A percentile compares a stretch with the other conserved stretches of the same genome.
phyloP scores from a whole-genome alignment of 441 rosid genomes.

The Rhodomyrtus psidioides region DNA sequence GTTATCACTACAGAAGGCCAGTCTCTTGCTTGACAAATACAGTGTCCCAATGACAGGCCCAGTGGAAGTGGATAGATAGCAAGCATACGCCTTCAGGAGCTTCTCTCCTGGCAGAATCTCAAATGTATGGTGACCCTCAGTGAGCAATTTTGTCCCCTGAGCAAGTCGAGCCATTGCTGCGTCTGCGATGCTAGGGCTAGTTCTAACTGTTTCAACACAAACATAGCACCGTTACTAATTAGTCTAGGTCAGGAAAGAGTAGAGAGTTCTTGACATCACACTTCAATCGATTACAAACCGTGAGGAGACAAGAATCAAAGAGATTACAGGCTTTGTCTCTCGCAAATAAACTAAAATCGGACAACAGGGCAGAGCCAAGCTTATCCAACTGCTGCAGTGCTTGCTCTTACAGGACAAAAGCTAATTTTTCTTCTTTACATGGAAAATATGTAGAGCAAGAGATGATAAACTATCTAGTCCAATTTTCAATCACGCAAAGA shows the following conservation, averaged over 20 bases:
- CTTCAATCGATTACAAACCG: neutral
- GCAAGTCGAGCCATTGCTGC: conserved; percentile 75
- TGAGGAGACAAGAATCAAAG: neutral
- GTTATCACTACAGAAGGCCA: conserved; percentile 64
- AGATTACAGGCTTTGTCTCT: neutral
- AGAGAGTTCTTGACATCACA: neutral
- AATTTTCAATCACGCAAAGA: neutral
- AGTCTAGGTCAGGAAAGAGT: neutral
- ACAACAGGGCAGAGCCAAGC: neutral
- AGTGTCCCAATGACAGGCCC: conserved; percentile 81
- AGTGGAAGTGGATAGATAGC: conserved; percentile 66
- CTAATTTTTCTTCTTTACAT: neutral
- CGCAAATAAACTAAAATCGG: neutral
- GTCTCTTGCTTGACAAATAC: conserved; percentile 50
- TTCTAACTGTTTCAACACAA: conserved; percentile 38
- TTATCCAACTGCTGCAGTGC: neutral
- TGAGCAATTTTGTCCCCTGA: conserved; percentile 63
- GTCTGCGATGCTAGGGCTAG: conserved; percentile 56
- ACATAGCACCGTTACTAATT: neutral
- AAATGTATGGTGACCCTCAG: conserved; percentile 70
- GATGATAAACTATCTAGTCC: neutral
- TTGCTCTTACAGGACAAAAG: neutral
- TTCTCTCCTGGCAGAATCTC: conserved; percentile 46
- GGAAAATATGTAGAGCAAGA: neutral
- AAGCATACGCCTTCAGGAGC: conserved; percentile 63